Conservation (phyloP, 495 filamentous ascomycete genomes). For the Pseudomonodictys pantanalensis region DNA sequence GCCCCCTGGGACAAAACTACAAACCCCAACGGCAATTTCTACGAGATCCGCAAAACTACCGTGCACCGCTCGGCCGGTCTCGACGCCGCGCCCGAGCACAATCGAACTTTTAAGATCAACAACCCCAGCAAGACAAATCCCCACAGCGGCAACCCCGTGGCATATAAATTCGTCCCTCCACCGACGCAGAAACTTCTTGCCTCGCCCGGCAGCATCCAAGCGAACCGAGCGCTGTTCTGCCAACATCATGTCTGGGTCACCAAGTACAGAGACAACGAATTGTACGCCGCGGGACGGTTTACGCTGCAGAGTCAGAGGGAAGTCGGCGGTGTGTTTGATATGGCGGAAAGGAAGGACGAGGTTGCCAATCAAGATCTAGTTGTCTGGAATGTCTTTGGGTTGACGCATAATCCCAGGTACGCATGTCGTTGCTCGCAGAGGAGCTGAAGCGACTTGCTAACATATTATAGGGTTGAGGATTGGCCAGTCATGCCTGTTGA, state of each 20-base stretch:
- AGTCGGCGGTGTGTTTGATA: conserved; percentile 45
- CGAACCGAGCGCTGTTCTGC: conserved; percentile 31
- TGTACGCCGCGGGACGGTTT: conserved; percentile 34
- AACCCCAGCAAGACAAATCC: conserved; percentile 35
- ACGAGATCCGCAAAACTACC: conserved; percentile 28
- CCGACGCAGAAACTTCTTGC: conserved; percentile 39
- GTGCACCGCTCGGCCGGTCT: conserved; percentile 28
- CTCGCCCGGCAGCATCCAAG: conserved; percentile 16
- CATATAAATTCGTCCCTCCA: conserved; percentile 38
- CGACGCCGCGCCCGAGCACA: conserved; percentile 34
- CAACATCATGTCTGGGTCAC: conserved; percentile 40
- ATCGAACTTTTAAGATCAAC: conserved; percentile 38
- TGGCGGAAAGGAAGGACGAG: conserved; percentile 43
- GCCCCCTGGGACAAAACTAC: conserved; percentile 24
- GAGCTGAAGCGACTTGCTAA: too few relatives aligned
- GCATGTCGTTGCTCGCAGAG: background rate
- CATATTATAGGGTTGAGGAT: conserved; percentile 52
- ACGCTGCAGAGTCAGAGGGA: conserved; percentile 45
- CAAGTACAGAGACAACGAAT: conserved; percentile 36
- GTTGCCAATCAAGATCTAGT: conserved; percentile 52
- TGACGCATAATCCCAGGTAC: conserved; percentile 54
- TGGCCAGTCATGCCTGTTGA: conserved; percentile 62
- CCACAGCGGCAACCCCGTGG: conserved; percentile 34
- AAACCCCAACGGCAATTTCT: conserved; percentile 37
- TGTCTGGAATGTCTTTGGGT: conserved; percentile 60